phyloP scores from a whole-genome alignment of 106 monocot genomes.

The Ottelia alismoides region DNA sequence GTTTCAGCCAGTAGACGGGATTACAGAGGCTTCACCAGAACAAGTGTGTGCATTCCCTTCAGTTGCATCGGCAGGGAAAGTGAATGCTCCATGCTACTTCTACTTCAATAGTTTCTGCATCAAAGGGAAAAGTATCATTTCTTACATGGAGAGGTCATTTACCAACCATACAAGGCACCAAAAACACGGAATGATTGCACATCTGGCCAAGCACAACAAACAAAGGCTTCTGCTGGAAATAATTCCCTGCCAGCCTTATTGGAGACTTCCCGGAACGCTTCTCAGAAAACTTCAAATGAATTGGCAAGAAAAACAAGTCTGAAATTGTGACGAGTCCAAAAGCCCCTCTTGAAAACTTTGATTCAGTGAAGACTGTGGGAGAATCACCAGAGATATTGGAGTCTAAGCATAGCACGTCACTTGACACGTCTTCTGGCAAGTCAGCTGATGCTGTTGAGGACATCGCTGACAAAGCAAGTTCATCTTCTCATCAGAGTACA shows the following conservation, averaged over 20 bases:
- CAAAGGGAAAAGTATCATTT: constrained; percentile 50
- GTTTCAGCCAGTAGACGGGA: constrained; percentile 43
- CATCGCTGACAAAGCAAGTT: constrained; percentile 5
- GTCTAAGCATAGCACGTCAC: constrained; percentile 18
- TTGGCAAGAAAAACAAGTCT: constrained; percentile 3
- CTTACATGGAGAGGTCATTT: constrained; percentile 17
- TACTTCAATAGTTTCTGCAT: constrained; percentile 35
- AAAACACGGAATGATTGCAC: constrained; percentile 4
- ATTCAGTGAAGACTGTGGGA: not conserved
- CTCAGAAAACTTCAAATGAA: constrained; percentile 5
- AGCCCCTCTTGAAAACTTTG: constrained; percentile 3
- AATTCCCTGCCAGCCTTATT: constrained; percentile 23
- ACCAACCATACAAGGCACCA: constrained; percentile 8
- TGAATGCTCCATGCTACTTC: constrained; percentile 45
- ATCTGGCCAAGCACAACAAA: constrained; percentile 4
- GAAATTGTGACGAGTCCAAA: no score
- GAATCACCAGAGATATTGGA: constrained; percentile 20
- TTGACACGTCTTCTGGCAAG: constrained; percentile 8
- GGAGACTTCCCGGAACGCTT: constrained; percentile 19
- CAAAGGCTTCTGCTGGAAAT: constrained; percentile 16
- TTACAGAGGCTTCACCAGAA: constrained; percentile 10
- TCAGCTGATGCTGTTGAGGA: constrained; percentile 2
- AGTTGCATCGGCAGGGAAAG: constrained; percentile 12
- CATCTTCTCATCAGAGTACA: constrained; percentile 15
- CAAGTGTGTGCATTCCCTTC: not conserved